These are phyloP conservation scores for Friedmanniomyces simplex DNA, from an alignment of 495 filamentous ascomycete species.

Conservation along the genomic window DNA sequence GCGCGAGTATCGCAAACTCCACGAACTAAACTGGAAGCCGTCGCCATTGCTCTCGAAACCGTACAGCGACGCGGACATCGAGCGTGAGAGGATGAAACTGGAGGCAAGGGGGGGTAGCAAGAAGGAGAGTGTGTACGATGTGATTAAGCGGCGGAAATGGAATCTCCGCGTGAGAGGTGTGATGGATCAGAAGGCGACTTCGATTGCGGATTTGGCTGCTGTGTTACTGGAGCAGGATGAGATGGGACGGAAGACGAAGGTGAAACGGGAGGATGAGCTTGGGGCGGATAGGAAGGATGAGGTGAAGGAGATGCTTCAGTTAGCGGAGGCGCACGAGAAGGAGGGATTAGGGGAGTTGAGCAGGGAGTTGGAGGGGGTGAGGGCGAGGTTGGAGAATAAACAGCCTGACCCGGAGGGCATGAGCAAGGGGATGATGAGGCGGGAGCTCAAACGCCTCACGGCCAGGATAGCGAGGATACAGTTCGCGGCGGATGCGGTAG, in stretches of 20 bases:
- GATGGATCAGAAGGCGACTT: slow-evolving; percentile 85
- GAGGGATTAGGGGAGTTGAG: slow-evolving; percentile 31
- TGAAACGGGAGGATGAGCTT: slow-evolving; percentile 26
- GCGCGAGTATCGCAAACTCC: slow-evolving; percentile 66
- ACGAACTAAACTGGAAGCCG: slow-evolving; percentile 52
- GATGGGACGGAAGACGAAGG: slow-evolving; percentile 21
- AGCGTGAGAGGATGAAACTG: slow-evolving; percentile 32
- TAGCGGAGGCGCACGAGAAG: slow-evolving; percentile 28
- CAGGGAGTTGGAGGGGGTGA: slow-evolving; percentile 28
- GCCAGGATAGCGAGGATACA: background rate
- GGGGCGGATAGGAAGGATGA: slow-evolving; percentile 33
- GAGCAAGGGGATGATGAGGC: slow-evolving; percentile 2
- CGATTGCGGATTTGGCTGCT: slow-evolving; percentile 73
- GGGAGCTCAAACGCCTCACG: background rate
- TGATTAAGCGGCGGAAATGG: slow-evolving; percentile 38
- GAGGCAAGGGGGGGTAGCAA: slow-evolving; percentile 32
- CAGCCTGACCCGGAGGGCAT: background rate
- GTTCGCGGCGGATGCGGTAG: slow-evolving; percentile 2
- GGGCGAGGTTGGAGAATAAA: slow-evolving; percentile 7
- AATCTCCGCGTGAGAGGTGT: slow-evolving; percentile 52
- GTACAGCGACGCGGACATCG: slow-evolving; percentile 15
- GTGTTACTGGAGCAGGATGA: slow-evolving; percentile 50
- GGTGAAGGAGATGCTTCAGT: slow-evolving; percentile 34
- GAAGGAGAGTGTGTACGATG: slow-evolving; percentile 34
- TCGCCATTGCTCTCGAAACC: background rate